Percentiles rank a stretch among this genome's conserved stretches.
Evolutionary conservation across 2,329 filamentous ascomycete genomes (phyloP).

Genomic region (Fusarium sp.): DNA sequence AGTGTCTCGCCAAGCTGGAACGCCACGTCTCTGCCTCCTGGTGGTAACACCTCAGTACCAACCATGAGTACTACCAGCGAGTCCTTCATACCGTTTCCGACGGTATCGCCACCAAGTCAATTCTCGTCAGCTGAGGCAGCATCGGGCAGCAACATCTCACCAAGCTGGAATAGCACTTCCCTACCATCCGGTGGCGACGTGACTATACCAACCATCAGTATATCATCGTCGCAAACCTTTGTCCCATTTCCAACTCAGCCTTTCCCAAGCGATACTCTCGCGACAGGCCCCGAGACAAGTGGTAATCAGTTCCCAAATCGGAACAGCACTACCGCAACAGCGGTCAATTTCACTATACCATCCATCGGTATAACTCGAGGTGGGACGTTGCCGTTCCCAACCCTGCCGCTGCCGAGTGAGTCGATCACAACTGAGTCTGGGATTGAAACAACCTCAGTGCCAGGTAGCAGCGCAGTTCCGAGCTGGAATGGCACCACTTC

Average conservation of each 20-base stretch:
- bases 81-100: background rate
- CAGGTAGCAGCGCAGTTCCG: background rate
- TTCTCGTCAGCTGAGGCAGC: background rate
- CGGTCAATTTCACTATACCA: background rate
- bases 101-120: background rate
- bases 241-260: background rate
- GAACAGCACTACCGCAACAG: background rate
- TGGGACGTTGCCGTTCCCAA: background rate
- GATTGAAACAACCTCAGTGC: background rate
- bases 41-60: background rate
- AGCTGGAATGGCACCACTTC: conserved; percentile 1
- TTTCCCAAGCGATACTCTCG: background rate
- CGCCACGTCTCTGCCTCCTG: background rate
- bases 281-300: background rate
- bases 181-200: background rate
- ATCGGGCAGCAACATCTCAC: background rate
- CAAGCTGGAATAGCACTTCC: background rate
- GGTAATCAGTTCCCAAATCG: background rate
- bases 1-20: background rate
- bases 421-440: background rate
- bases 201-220: background rate
- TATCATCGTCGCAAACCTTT: background rate
- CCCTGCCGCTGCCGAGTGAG: background rate
- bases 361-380: background rate
- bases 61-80: background rate